phyloP scores from a whole-genome alignment of 2,329 filamentous ascomycete genomes.

The Arthrobotrys pseudoclavata region DNA sequence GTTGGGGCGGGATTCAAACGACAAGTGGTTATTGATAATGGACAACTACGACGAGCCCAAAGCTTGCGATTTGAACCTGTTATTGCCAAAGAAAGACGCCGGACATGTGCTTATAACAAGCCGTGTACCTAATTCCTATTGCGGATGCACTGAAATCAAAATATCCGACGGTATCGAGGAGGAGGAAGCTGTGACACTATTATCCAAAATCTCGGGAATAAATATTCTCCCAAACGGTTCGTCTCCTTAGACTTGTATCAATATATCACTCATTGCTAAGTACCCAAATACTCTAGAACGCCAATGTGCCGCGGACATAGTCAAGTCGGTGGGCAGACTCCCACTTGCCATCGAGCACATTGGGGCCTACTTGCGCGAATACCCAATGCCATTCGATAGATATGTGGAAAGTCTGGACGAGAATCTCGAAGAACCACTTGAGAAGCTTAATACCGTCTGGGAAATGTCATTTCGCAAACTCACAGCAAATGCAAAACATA shows the following conservation, averaged over 20 bases:
- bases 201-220: background rate
- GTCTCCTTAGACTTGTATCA: background rate
- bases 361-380: constrained; percentile 18
- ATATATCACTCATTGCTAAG: background rate
- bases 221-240: background rate
- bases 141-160: background rate
- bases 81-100: background rate
- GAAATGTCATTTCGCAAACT: constrained; percentile 29
- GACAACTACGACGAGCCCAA: constrained; percentile 16
- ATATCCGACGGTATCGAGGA: constrained; percentile 11
- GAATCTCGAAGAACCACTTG: constrained; percentile 5
- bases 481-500: constrained; percentile 6
- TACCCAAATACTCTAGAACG: constrained; percentile 12
- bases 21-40: constrained; percentile 26
- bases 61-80: background rate
- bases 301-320: background rate
- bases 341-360: constrained; percentile 18
- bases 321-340: constrained; percentile 1
- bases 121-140: background rate
- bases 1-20: constrained; percentile 5
- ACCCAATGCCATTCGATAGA: background rate
- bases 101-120: constrained; percentile 40
- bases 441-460: background rate
- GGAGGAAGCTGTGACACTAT: constrained; percentile 4
- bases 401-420: background rate